Base-by-base conservation (phyloP, 352 stramenopile species). In the Phytophthora foliorum region DNA sequence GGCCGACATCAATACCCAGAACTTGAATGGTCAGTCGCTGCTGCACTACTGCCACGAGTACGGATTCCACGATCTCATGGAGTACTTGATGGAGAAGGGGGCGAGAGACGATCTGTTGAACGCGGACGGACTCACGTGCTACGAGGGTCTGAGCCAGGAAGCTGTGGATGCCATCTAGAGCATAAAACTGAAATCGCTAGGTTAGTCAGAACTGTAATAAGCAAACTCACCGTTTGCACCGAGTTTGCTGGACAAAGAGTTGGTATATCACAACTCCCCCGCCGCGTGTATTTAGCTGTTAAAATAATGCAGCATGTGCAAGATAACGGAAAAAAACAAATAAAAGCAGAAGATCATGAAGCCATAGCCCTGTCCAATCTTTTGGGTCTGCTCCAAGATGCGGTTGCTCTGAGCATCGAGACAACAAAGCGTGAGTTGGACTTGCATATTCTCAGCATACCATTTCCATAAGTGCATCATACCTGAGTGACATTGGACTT, bases 81-180 rank as follows among this genome's bases (percentile, higher is more conserved):
- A 98, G 51, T 99, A 99, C 66, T 61, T 99, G 42, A 92, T 98
- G 59, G 83, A 92, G n/a, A 99, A 99, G 69, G 96, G 97, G 3
- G 94, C 95, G 2, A 84, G 94, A 31, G 93, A 98, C 66, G 93
- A 91, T 59, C 65, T 98, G 17, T 46, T 92, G 31, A 99, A 99
- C 55, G 79, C 91, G 9, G 93, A 99, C 63, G 95, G 96, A 5
- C 83, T 99, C 31, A 98, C 94, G 3, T 98, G 93, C 56, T 99
- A 98, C 66, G 95, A 99, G 79, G 95, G 95, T 6, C 68, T 98
- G 24, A 95, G 68, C 32, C 88, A 94, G 50, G 89, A 97, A 63
- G 81, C 91, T 3, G 78, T 98, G 2, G 89, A 94, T 45, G 73
- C 84, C 0, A 78, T 94, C 34, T 94, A 83, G 54, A 27, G 10